Percentiles rank a stretch among this genome's conserved stretches.
phyloP scores from a whole-genome alignment of 1,284 basidiomycete species.

The Pterulicium gracile region DNA sequence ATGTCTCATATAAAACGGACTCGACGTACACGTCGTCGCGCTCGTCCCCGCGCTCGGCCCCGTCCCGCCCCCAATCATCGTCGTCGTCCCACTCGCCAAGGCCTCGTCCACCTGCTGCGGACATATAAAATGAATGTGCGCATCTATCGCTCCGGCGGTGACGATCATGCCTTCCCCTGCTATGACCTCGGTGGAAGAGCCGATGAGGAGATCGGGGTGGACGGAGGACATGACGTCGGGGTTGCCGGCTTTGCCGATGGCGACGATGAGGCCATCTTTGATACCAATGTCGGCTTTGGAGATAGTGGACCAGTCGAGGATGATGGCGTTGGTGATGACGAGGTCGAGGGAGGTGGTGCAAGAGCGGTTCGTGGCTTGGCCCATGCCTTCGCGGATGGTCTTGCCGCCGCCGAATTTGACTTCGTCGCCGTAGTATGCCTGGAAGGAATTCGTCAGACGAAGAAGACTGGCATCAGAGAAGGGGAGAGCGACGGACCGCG shows the following conservation, averaged over 20 bases:
- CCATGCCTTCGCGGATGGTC: constrained; percentile 93
- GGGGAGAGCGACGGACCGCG: constrained; percentile 35
- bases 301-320: constrained; percentile 93
- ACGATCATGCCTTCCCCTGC: constrained; percentile 92
- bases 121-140: constrained; percentile 90
- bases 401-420: constrained; percentile 98
- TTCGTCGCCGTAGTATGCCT: constrained; percentile 88
- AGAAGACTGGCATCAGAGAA: neutral
- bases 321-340: constrained; percentile 90
- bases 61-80: constrained; percentile 87
- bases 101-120: constrained; percentile 80
- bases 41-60: constrained; percentile 86
- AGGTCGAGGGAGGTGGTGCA: constrained; percentile 74
- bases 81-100: constrained; percentile 69
- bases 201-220: constrained; percentile 66
- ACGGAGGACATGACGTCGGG: constrained; percentile 89
- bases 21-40: constrained; percentile 94
- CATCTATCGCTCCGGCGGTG: constrained; percentile 91
- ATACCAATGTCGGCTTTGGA: constrained; percentile 99
- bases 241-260: constrained; percentile 95
- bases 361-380: constrained; percentile 74
- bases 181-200: constrained; percentile 87
- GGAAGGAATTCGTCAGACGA: constrained; percentile 3
- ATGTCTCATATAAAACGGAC: constrained; percentile 75
- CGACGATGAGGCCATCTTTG: constrained; percentile 74